Conservation (phyloP, 495 filamentous ascomycete genomes). For the Pseudotulostoma volvatum region DNA sequence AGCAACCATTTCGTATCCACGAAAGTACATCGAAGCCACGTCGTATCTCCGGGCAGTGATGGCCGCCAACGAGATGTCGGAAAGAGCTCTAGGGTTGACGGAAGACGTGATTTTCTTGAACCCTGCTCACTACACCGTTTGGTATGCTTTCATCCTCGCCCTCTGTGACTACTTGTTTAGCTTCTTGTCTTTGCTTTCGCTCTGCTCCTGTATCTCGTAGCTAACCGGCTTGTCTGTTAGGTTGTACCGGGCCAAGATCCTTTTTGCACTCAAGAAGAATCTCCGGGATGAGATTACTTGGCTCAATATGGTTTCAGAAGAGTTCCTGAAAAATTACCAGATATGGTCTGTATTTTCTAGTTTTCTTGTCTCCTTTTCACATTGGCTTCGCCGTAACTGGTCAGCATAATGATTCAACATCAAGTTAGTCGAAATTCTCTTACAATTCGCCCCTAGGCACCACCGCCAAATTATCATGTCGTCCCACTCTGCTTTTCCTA, state of each 20-base stretch:
- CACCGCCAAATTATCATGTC: conserved; percentile 73
- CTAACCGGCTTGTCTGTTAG: conserved; percentile 14
- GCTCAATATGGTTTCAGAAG: conserved; percentile 66
- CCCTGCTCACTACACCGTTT: conserved; percentile 94
- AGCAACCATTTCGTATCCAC: conserved; percentile 74
- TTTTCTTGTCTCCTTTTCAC: not conserved
- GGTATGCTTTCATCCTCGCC: conserved; percentile 32
- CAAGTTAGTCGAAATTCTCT: too few relatives aligned
- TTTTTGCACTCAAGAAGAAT: conserved; percentile 49
- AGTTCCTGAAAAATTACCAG: conserved; percentile 92
- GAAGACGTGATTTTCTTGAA: conserved; percentile 82
- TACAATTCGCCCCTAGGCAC: conserved; percentile 39
- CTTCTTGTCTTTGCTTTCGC: not conserved
- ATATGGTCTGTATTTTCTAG: conserved; percentile 44
- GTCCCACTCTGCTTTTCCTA: conserved; percentile 38
- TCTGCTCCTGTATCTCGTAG: not conserved
- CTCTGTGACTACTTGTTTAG: not conserved
- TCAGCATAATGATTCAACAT: too few relatives aligned
- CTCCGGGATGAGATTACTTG: conserved; percentile 62
- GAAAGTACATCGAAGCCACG: conserved; percentile 74
- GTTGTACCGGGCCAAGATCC: conserved; percentile 70
- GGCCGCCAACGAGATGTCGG: conserved; percentile 68
- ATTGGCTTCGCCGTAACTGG: too few relatives aligned
- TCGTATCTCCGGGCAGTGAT: conserved; percentile 88
- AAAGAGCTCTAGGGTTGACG: conserved; percentile 66